Evolutionary conservation across 1,284 basidiomycete species (phyloP).

Genomic region (Pseudozyma pruni): DNA sequence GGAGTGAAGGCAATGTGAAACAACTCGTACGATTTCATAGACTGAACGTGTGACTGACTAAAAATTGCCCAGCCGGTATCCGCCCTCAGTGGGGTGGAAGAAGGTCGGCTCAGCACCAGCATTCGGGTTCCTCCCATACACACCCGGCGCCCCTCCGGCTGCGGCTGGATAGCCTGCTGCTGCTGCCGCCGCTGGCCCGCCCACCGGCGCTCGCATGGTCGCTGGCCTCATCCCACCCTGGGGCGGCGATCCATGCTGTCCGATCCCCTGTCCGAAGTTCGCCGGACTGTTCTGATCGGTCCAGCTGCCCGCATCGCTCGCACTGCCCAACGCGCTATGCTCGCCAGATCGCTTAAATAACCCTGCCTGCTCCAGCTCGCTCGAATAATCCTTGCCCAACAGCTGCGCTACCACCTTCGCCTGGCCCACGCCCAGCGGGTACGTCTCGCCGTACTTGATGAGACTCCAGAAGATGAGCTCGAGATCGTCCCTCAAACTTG

Average conservation of each 20-base stretch:
- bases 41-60: neutral
- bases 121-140: conserved; percentile 1
- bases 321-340: conserved; percentile 15
- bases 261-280: conserved; percentile 3
- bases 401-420: conserved; percentile 47
- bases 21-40: too few relatives aligned
- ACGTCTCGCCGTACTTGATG: conserved; percentile 54
- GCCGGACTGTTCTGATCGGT: conserved; percentile 16
- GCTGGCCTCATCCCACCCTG: too few relatives aligned
- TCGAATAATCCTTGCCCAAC: conserved; percentile 45
- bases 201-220: too few relatives aligned
- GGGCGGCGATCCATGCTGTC: conserved; percentile 3
- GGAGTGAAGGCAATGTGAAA: neutral
- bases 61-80: conserved; percentile 32
- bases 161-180: conserved; percentile 3
- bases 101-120: conserved; percentile 10
- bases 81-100: conserved; percentile 26
- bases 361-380: conserved; percentile 35
- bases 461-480: conserved; percentile 50
- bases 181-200: neutral
- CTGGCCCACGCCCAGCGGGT: conserved; percentile 41
- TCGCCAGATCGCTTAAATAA: conserved; percentile 34
- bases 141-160: neutral
- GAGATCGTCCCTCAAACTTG: conserved; percentile 33
- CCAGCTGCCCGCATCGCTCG: conserved; percentile 26